Percentiles rank a stretch among this genome's conserved stretches.
phyloP scores from a whole-genome alignment of 495 filamentous ascomycete genomes.

The Chaetomium tenue region DNA sequence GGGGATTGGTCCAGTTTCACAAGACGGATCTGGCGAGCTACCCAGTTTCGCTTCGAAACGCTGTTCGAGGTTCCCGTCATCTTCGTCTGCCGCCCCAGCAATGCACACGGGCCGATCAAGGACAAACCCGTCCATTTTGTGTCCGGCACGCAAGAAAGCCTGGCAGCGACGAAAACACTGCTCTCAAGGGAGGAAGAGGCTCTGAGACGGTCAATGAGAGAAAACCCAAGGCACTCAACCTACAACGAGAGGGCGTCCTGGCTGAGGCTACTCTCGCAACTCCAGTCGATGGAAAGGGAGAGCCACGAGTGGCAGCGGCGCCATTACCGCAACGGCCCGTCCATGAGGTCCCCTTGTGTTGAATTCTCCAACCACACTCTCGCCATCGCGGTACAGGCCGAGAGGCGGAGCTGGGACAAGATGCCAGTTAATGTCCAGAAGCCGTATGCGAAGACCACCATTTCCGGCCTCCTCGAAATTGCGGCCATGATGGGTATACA shows the following conservation, averaged over 20 bases:
- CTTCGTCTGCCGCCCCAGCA: conserved; percentile 45
- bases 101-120: conserved; percentile 42
- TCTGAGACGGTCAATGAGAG: conserved; percentile 18
- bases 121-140: conserved; percentile 39
- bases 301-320: conserved; percentile 43
- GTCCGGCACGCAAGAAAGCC: conserved; percentile 41
- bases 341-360: not conserved
- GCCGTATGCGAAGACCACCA: conserved; percentile 50
- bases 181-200: conserved; percentile 26
- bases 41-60: conserved; percentile 40
- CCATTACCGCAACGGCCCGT: conserved; percentile 27
- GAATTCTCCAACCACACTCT: conserved; percentile 36
- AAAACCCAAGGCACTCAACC: conserved; percentile 37
- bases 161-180: conserved; percentile 35
- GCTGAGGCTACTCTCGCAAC: conserved; percentile 44
- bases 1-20: conserved; percentile 41
- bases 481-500: conserved; percentile 51
- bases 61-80: conserved; percentile 52
- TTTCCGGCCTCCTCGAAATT: conserved; percentile 52
- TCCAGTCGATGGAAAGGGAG: conserved; percentile 47
- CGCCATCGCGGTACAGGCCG: conserved; percentile 47
- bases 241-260: conserved; percentile 52
- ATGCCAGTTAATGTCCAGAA: conserved; percentile 48
- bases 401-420: conserved; percentile 51
- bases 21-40: conserved; percentile 39